Conservation (phyloP, 2,329 filamentous ascomycete species). For the Epichloe brachyelytri region DNA sequence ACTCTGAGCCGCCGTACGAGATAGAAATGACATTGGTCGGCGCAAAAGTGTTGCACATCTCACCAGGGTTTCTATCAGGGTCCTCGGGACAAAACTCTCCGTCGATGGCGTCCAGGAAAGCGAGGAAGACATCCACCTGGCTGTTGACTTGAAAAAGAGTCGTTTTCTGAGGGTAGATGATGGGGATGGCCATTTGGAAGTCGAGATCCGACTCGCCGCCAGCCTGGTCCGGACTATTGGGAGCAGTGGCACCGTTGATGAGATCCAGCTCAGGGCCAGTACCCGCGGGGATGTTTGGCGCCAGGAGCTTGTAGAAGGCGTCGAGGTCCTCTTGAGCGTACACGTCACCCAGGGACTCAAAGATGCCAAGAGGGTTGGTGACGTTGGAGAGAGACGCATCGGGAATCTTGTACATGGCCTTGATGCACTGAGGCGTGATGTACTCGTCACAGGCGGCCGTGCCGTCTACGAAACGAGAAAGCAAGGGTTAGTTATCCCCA, state of each 20-base stretch:
- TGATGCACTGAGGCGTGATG: constrained; percentile 45
- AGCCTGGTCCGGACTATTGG: constrained; percentile 18
- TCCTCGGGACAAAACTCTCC: constrained; percentile 37
- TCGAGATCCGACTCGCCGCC: constrained; percentile 40
- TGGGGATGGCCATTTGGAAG: constrained; percentile 37
- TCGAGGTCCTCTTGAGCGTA: constrained; percentile 38
- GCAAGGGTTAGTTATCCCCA: neutral
- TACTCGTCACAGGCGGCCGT: constrained; percentile 31
- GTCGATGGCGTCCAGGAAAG: constrained; percentile 34
- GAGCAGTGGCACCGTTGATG: constrained; percentile 34
- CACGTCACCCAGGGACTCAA: constrained; percentile 37
- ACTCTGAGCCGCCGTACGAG: constrained; percentile 22
- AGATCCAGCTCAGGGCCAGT: constrained; percentile 29
- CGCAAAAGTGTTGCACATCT: constrained; percentile 12
- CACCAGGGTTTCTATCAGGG: constrained; percentile 31
- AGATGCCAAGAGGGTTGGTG: constrained; percentile 37
- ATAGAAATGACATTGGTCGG: constrained; percentile 25
- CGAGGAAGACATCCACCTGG: constrained; percentile 27
- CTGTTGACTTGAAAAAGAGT: constrained; percentile 32
- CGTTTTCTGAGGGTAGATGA: constrained; percentile 38
- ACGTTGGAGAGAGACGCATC: constrained; percentile 19
- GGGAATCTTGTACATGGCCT: constrained; percentile 33
- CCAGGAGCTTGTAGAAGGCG: constrained; percentile 31
- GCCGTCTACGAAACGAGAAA: neutral
- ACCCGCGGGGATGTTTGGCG: constrained; percentile 26